A percentile compares a stretch with the other conserved stretches of the same genome.
Evolutionary conservation across 495 filamentous ascomycete species (phyloP).

Genomic region (Poronia punctata): DNA sequence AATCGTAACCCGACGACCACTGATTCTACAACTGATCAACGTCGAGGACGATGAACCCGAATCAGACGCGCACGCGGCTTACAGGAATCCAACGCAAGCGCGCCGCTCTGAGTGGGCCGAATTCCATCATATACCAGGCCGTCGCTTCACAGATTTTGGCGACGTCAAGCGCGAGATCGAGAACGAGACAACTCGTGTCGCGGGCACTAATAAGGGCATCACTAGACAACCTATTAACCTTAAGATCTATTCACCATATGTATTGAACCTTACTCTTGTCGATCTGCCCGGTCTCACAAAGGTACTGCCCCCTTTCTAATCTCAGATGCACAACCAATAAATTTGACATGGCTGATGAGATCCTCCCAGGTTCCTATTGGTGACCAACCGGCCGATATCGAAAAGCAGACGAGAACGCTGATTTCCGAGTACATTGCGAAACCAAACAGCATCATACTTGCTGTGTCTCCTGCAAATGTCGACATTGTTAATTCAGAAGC

Average conservation of each 20-base stretch:
- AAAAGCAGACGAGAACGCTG: constrained; percentile 95
- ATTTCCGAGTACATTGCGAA: constrained; percentile 99
- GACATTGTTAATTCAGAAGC: constrained; percentile 98
- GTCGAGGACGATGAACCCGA: constrained; percentile 74
- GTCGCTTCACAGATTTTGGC: constrained; percentile 85
- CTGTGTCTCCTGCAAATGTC: constrained; percentile 95
- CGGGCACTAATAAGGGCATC: constrained; percentile 97
- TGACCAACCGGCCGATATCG: constrained; percentile 95
- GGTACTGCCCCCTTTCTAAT: constrained; percentile 39
- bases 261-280: constrained; percentile 92
- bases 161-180: constrained; percentile 96
- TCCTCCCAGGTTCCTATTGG: constrained; percentile 77
- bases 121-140: constrained; percentile 87
- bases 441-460: constrained; percentile 95
- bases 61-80: constrained; percentile 54
- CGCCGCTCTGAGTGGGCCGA: constrained; percentile 79
- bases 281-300: constrained; percentile 96
- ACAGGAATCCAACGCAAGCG: constrained; percentile 38
- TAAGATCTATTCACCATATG: constrained; percentile 97
- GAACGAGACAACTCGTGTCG: constrained; percentile 89
- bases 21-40: constrained; percentile 98
- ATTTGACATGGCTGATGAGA: constrained; percentile 6
- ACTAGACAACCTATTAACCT: constrained; percentile 96
- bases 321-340: neutral
- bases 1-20: constrained; percentile 87